Evolutionary conservation across 2,329 filamentous ascomycete species (phyloP).

Genomic region (Xylaria sp.): DNA sequence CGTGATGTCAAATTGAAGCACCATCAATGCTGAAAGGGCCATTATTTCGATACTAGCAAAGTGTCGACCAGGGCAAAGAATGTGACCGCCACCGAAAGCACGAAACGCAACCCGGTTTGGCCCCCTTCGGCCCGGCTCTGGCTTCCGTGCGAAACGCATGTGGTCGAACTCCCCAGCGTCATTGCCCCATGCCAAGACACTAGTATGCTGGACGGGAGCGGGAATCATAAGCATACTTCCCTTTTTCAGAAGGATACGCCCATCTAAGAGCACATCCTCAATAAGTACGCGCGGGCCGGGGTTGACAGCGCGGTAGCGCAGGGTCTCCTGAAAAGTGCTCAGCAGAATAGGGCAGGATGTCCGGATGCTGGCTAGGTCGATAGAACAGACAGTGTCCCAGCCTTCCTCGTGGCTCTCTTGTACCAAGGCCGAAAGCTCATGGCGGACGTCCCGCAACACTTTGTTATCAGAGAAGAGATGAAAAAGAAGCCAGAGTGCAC

Average conservation of each 20-base stretch:
- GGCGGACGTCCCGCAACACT: conserved; percentile 33
- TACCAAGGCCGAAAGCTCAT: conserved; percentile 29
- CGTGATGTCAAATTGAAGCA: conserved; percentile 10
- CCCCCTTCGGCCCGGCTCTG: not conserved
- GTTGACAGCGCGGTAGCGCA: conserved; percentile 35
- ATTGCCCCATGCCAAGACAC: conserved; percentile 16
- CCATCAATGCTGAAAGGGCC: conserved; percentile 1
- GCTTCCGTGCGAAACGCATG: conserved; percentile 10
- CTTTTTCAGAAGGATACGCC: conserved; percentile 32
- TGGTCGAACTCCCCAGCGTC: conserved; percentile 17
- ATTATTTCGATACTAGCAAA: conserved; percentile 19
- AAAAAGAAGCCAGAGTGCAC: conserved; percentile 9
- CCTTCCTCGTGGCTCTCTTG: not conserved
- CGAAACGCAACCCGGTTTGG: conserved; percentile 7
- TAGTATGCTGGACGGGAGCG: conserved; percentile 21
- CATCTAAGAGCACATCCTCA: conserved; percentile 34
- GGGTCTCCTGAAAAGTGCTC: conserved; percentile 38
- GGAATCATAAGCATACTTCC: conserved; percentile 30
- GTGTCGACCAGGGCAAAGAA: conserved; percentile 18
- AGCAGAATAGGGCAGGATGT: conserved; percentile 36
- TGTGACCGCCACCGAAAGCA: conserved; percentile 18
- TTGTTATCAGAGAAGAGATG: conserved; percentile 22
- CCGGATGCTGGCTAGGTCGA: conserved; percentile 33
- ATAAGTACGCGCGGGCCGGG: conserved; percentile 32
- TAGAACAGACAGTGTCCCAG: conserved; percentile 9